These are phyloP conservation scores for Massarina eburnea DNA, from an alignment of 2,329 filamentous ascomycete species.

Conservation along the genomic window DNA sequence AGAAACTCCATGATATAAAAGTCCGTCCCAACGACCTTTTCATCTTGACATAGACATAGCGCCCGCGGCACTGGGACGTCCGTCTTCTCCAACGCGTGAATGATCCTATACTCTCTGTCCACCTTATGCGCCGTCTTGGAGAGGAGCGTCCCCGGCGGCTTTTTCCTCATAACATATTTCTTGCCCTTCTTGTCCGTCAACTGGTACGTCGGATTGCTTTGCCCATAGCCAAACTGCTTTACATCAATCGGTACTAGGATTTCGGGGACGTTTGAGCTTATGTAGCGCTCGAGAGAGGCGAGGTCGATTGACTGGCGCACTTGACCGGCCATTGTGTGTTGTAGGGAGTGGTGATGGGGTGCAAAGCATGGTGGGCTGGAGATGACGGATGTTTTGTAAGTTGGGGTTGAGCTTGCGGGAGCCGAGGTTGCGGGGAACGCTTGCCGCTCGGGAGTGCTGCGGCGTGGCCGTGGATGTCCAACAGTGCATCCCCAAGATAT, in stretches of 20 bases:
- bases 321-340: slow-evolving; percentile 70
- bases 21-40: slow-evolving; percentile 76
- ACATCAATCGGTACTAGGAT: slow-evolving; percentile 82
- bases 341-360: background rate
- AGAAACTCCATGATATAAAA: slow-evolving; percentile 99
- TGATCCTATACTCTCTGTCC: slow-evolving; percentile 90
- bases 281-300: slow-evolving; percentile 74
- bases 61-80: slow-evolving; percentile 84
- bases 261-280: slow-evolving; percentile 75
- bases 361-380: background rate
- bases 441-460: background rate
- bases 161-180: slow-evolving; percentile 92
- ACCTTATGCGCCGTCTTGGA: slow-evolving; percentile 90
- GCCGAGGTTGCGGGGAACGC: background rate
- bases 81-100: slow-evolving; percentile 76
- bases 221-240: slow-evolving; percentile 97
- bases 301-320: slow-evolving; percentile 91
- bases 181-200: slow-evolving; percentile 70
- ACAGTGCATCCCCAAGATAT: too few relatives aligned
- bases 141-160: slow-evolving; percentile 90
- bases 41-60: slow-evolving; percentile 84
- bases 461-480: too few relatives aligned
- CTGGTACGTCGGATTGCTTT: slow-evolving; percentile 96
- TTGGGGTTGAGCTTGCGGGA: background rate
- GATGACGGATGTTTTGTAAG: background rate